Base-by-base conservation (phyloP, 1,284 basidiomycete genomes). In the Nidula niveotomentosa region DNA sequence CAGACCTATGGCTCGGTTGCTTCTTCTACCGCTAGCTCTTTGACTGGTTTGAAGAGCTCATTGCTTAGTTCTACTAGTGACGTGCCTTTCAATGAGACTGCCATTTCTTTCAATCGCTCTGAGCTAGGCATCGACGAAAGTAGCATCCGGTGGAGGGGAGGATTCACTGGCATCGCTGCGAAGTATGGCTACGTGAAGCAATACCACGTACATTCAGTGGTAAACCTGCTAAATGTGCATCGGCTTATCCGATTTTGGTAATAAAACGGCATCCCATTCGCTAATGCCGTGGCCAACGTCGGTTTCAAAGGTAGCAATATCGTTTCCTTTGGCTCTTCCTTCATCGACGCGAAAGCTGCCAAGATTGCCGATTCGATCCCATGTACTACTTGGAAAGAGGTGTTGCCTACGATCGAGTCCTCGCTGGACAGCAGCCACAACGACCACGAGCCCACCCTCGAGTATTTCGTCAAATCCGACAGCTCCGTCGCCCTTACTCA, bases 401-500 rank as follows among this genome's bases (percentile, higher is more conserved):
- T 56, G 18, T 55, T 58, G 36, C 12, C 57, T 23, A 54, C 66
- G 15, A 73, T 75, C 6, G 77, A 80, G 63, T 36, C 61, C 18
- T 60, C 64, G 5, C 69, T 80, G 10, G 67, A 66, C 23, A 77
- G 73, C 8, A 72, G 60, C 35, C 72, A 68, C 67, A 76, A 78
- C 30, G 30, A 5, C 62, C 61, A 68, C 13, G 6, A 3, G 15
- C 61, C 74, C 18, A 72, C 70, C 13, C 59, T 81, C 53, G 75
- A 79, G 62, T 81, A 73, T 62, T 66, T 77, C 46, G 73, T 69
- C 30, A 72, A 70, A 56, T 67, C 73, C 12, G 76, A 79, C 57
- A 77, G 77, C 15, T 73, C 75, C 13, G 74, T 79, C 47, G 75
- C 76, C 37, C 75, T 81, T 43, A 75, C 76, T 1, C 76, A 82